Base-by-base conservation (phyloP, 495 filamentous ascomycete species). In the Xylaria cubensis region DNA sequence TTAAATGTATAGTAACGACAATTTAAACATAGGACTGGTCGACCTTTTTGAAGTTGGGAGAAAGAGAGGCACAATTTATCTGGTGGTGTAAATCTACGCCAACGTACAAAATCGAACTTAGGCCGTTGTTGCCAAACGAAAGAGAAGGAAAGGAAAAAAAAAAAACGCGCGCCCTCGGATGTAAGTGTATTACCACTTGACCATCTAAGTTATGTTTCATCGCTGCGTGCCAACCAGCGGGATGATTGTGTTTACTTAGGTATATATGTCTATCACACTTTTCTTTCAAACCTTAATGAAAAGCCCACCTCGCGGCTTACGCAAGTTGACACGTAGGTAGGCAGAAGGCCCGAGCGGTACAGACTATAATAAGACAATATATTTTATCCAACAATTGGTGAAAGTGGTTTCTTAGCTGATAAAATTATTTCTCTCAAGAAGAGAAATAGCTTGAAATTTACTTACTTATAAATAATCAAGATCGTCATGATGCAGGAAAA, bases 141-240 rank as follows among this genome's bases (percentile, higher is more conserved):
- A 41, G 42, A 41, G 10, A 10, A 29, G 2, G 26, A 29, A 29
- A 29, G 2, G 26, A 29, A 2, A 29, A 29, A 1, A 15, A 44
- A 44, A 62, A 62, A 62, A 19, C 21, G 7, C 34, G 21, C 17
- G 19, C 15, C 36, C 59, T 10, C 21, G 36, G 39, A 63, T 26
- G 59, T 2, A 63, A 63, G 59, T 63, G 59, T 63, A 63, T 63
- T 63, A 63, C 59, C 36, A 63, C 59, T 63, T 63, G 36, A 63
- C 36, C 36, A 63, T 63, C 39, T 63, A 34, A 26, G 59, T 36
- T 19, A 12, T 61, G n/a, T 26, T 44, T 63, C 59, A 63, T 63
- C 59, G 59, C 5, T 17, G 58, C 58, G 26, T 4, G 32, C 58
- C 17, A 21, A 7, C 34, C 4, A 13, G 12, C 55, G 0, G 12